Percentiles rank a stretch among this genome's conserved stretches.
These are phyloP conservation scores for Ceratocystis smalleyi DNA, from an alignment of 2,329 filamentous ascomycete genomes.

Conservation along the genomic window DNA sequence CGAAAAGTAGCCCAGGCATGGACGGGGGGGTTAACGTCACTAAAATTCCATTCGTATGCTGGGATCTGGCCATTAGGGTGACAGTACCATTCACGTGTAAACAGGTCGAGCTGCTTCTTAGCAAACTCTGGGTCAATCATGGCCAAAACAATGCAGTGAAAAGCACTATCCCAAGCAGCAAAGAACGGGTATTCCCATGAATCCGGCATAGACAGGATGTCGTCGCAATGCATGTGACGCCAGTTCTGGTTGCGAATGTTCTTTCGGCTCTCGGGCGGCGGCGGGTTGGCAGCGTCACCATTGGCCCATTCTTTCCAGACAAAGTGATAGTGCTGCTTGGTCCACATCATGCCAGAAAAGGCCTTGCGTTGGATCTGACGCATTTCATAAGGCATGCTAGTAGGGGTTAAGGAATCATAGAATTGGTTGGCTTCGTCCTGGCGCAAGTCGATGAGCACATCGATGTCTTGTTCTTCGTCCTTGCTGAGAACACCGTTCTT, in stretches of 20 bases:
- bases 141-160: constrained; percentile 86
- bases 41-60: constrained; percentile 94
- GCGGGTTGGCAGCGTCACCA: constrained; percentile 74
- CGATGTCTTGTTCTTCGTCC: constrained; percentile 29
- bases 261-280: constrained; percentile 67
- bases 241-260: constrained; percentile 72
- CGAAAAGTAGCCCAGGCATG: constrained; percentile 94
- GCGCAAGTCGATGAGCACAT: constrained; percentile 75
- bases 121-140: constrained; percentile 98
- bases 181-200: constrained; percentile 99
- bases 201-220: constrained; percentile 93
- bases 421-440: constrained; percentile 90
- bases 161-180: constrained; percentile 91
- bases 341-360: constrained; percentile 96
- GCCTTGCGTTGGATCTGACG: constrained; percentile 92
- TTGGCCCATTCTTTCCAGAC: constrained; percentile 98
- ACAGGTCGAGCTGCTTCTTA: constrained; percentile 92
- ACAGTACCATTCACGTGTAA: constrained; percentile 97
- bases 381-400: constrained; percentile 85
- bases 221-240: constrained; percentile 90
- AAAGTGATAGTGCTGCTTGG: constrained; percentile 92
- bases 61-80: constrained; percentile 92
- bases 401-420: constrained; percentile 79
- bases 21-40: constrained; percentile 90
- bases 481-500: constrained; percentile 36